Conservation (phyloP, 2,329 filamentous ascomycete genomes). For the Dothideomycetidae sp. region DNA sequence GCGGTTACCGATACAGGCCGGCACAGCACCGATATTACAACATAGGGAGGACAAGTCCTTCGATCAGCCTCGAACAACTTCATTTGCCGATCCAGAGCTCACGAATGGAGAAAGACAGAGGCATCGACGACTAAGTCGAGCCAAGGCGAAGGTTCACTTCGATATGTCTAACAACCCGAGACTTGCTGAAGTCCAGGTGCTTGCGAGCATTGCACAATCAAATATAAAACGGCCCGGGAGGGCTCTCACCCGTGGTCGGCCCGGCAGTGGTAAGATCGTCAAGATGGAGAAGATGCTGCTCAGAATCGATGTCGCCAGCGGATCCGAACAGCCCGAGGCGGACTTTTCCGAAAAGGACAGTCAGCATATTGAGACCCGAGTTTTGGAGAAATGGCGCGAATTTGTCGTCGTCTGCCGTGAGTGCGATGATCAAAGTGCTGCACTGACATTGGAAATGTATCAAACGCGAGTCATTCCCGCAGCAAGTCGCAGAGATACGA, state of each 20-base stretch:
- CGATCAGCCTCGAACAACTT: not conserved
- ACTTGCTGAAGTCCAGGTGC: conserved; percentile 25
- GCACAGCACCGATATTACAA: not conserved
- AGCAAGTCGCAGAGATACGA: conserved; percentile 35
- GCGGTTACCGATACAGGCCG: not conserved
- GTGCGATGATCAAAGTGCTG: conserved; percentile 38
- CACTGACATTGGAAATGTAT: conserved; percentile 30
- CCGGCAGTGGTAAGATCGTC: conserved; percentile 45
- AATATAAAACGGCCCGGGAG: conserved; percentile 21
- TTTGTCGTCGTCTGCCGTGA: conserved; percentile 48
- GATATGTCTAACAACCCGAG: conserved; percentile 26
- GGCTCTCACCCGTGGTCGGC: conserved; percentile 26
- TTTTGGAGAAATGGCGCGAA: conserved; percentile 51
- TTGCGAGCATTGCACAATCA: conserved; percentile 27
- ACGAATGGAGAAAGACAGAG: not conserved
- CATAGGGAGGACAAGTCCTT: not conserved
- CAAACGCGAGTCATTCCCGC: conserved; percentile 42
- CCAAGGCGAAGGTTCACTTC: conserved; percentile 25
- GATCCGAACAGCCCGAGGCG: conserved; percentile 36
- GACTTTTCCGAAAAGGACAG: conserved; percentile 52
- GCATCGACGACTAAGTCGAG: not conserved
- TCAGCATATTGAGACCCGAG: conserved; percentile 42
- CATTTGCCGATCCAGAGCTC: not conserved
- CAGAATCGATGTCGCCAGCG: conserved; percentile 37
- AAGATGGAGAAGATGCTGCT: conserved; percentile 58